A percentile compares a stretch with the other conserved stretches of the same genome.
phyloP scores from a whole-genome alignment of 1,139 yeast species.

The Meyerozyma smithsonii region DNA sequence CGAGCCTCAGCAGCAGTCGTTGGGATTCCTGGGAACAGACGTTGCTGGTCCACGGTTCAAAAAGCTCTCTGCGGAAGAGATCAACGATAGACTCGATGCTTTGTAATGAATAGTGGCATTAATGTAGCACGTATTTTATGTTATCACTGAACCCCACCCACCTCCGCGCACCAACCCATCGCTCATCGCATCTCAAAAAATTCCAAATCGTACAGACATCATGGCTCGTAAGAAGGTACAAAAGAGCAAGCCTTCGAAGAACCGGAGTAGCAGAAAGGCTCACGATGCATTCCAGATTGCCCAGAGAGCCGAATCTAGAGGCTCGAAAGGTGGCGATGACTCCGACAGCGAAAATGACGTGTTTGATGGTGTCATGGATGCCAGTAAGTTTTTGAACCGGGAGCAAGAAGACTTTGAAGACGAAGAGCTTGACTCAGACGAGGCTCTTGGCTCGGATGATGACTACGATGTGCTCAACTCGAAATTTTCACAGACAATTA shows the following conservation, averaged over 20 bases:
- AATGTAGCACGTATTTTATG: neutral
- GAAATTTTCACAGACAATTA: slow-evolving; percentile 61
- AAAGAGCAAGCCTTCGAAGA: slow-evolving; percentile 22
- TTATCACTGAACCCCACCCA: neutral
- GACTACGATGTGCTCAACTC: slow-evolving; percentile 66
- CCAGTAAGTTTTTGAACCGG: slow-evolving; percentile 29
- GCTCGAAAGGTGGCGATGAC: slow-evolving; percentile 20
- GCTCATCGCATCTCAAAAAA: slow-evolving; percentile 1
- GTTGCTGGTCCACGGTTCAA: slow-evolving; percentile 84
- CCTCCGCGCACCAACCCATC: slow-evolving; percentile 2
- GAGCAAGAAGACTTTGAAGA: slow-evolving; percentile 39
- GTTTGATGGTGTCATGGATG: slow-evolving; percentile 41
- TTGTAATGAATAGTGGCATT: slow-evolving; percentile 36
- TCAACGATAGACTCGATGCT: slow-evolving; percentile 91
- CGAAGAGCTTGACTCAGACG: slow-evolving; percentile 74
- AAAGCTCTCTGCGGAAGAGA: slow-evolving; percentile 81
- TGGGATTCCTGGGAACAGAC: slow-evolving; percentile 84
- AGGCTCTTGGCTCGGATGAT: slow-evolving; percentile 72
- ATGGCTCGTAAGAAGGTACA: slow-evolving; percentile 13
- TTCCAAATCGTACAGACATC: slow-evolving; percentile 8
- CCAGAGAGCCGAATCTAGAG: slow-evolving; percentile 27
- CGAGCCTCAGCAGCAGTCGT: slow-evolving; percentile 71
- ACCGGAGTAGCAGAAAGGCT: slow-evolving; percentile 33
- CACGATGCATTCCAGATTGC: slow-evolving; percentile 46
- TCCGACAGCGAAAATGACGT: slow-evolving; percentile 19